Percentiles rank a stretch among this genome's conserved stretches.
phyloP scores from a whole-genome alignment of 1,139 yeast genomes.

The Nakaseomyces kungkrabaensis region DNA sequence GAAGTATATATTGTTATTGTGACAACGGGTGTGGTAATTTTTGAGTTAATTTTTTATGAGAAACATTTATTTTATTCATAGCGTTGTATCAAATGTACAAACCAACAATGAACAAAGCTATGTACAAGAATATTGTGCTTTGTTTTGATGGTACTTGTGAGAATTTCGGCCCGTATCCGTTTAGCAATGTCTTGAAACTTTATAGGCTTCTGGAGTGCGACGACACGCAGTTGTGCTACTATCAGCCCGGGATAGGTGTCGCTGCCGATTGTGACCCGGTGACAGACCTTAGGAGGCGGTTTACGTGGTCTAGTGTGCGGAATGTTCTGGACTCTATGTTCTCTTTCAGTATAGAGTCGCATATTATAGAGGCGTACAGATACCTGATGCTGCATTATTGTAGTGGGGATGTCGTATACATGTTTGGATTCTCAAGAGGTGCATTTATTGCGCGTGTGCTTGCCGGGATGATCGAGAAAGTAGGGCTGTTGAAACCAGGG shows the following conservation, averaged over 20 bases:
- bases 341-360: slow-evolving; percentile 45
- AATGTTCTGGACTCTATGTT: slow-evolving; percentile 39
- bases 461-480: slow-evolving; percentile 53
- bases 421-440: slow-evolving; percentile 60
- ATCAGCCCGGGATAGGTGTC: slow-evolving; percentile 60
- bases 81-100: too few relatives aligned
- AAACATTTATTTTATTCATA: too few relatives aligned
- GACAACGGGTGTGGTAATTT: not conserved
- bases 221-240: slow-evolving; percentile 43
- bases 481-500: slow-evolving; percentile 46
- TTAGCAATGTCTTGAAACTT: slow-evolving; percentile 45
- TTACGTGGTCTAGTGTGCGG: slow-evolving; percentile 16
- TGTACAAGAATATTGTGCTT: slow-evolving; percentile 36
- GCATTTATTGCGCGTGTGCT: slow-evolving; percentile 54
- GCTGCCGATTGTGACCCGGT: slow-evolving; percentile 36
- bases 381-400: slow-evolving; percentile 41
- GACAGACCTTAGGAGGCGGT: slow-evolving; percentile 15
- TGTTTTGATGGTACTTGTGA: slow-evolving; percentile 59
- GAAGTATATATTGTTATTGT: not conserved
- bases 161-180: slow-evolving; percentile 47
- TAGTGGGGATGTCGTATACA: slow-evolving; percentile 41
- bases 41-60: too few relatives aligned
- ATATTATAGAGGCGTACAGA: slow-evolving; percentile 46
- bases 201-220: slow-evolving; percentile 44
- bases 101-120: not conserved